phyloP scores from a whole-genome alignment of 805 yeast genomes.

The Candida saitoana region DNA sequence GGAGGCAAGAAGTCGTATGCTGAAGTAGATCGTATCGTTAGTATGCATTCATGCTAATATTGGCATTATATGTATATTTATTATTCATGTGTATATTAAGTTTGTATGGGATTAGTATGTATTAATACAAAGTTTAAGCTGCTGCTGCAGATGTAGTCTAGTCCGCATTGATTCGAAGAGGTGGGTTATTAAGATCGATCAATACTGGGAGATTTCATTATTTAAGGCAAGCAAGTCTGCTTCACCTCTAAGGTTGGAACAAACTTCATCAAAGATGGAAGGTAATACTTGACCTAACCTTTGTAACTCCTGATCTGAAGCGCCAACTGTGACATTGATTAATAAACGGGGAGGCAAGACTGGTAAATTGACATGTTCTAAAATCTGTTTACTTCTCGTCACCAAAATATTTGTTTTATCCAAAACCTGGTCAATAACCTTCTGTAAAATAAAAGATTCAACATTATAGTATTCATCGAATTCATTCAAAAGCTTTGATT shows the following conservation, averaged over 20 bases:
- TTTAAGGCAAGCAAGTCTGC: slow-evolving; percentile 25
- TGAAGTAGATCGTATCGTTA: slow-evolving; percentile 3
- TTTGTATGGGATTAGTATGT: not conserved
- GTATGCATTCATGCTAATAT: not conserved
- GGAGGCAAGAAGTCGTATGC: slow-evolving; percentile 61
- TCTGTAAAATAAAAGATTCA: slow-evolving; percentile 63
- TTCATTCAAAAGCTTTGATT: slow-evolving; percentile 36
- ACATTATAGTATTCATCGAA: slow-evolving; percentile 43
- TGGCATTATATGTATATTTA: not conserved
- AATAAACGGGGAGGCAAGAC: slow-evolving; percentile 35
- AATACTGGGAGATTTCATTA: slow-evolving; percentile 20
- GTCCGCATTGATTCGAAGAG: not conserved
- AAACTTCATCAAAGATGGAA: slow-evolving; percentile 18
- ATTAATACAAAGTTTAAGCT: not conserved
- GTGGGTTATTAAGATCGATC: not conserved
- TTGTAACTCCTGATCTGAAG: slow-evolving; percentile 23
- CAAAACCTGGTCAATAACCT: slow-evolving; percentile 56
- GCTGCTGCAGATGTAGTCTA: not conserved
- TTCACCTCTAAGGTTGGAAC: slow-evolving; percentile 18
- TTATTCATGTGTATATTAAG: not conserved
- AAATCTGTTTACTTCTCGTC: slow-evolving; percentile 57
- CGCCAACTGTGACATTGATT: slow-evolving; percentile 29
- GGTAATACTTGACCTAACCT: slow-evolving; percentile 20
- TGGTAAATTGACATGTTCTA: slow-evolving; percentile 73
- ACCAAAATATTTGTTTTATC: slow-evolving; percentile 53